Percentiles rank a stretch among this genome's conserved stretches.
Conservation (phyloP, 73 alveolate genomes). For the Symbiodinium natans region DNA sequence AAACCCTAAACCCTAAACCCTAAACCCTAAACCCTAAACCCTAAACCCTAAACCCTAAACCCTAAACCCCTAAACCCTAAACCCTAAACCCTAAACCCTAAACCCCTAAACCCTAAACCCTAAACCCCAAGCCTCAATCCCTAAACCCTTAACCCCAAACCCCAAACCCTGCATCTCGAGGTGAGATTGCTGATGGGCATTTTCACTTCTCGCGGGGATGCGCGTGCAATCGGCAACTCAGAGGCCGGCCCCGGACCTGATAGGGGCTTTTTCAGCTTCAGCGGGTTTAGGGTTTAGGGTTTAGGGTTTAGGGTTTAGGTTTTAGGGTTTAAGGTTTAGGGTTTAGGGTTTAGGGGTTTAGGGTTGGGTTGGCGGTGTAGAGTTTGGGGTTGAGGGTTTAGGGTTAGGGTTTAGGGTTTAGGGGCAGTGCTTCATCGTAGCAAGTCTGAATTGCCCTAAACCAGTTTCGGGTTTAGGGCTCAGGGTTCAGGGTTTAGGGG, state of each 20-base stretch:
- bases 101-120: background rate
- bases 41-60: background rate
- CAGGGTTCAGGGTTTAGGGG: too few relatives aligned
- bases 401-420: too few relatives aligned
- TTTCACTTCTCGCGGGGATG: constrained; percentile 21
- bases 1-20: background rate
- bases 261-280: background rate
- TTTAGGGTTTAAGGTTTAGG: too few relatives aligned
- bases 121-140: background rate
- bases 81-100: background rate
- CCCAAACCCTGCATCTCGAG: background rate
- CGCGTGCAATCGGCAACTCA: constrained; percentile 1
- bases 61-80: background rate
- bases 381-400: too few relatives aligned
- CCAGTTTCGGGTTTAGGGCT: too few relatives aligned
- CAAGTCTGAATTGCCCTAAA: too few relatives aligned
- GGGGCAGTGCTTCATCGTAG: too few relatives aligned
- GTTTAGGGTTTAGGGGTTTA: too few relatives aligned
- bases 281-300: background rate
- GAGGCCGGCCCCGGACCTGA: background rate
- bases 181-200: constrained; percentile 8
- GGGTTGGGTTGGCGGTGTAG: too few relatives aligned
- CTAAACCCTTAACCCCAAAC: background rate
- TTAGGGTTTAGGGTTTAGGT: background rate
- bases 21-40: background rate